These are phyloP conservation scores for Aspergillus glaucus DNA, from an alignment of 2,329 filamentous ascomycete species.

Conservation along the genomic window DNA sequence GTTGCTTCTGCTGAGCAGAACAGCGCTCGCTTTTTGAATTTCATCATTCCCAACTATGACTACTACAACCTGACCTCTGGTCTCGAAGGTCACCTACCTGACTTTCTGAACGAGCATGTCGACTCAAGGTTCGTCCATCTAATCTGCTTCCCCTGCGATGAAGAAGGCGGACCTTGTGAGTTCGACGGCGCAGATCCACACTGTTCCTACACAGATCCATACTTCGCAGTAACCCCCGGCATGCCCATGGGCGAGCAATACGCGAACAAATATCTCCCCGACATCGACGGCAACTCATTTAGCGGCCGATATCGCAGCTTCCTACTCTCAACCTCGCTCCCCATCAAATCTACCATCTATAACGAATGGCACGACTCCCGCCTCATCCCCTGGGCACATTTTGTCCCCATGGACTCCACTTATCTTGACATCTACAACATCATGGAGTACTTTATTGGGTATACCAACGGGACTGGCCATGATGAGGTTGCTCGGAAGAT, in stretches of 20 bases:
- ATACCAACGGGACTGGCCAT: background rate
- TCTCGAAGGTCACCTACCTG: constrained; percentile 24
- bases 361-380: constrained; percentile 94
- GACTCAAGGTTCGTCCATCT: constrained; percentile 42
- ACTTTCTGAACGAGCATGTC: constrained; percentile 35
- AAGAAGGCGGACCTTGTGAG: too few species aligned
- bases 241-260: constrained; percentile 33
- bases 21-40: constrained; percentile 18
- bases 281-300: constrained; percentile 96
- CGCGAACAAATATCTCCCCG: constrained; percentile 70
- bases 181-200: constrained; percentile 19
- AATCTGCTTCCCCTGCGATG: constrained; percentile 34
- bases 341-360: constrained; percentile 90
- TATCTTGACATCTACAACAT: background rate
- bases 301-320: constrained; percentile 92
- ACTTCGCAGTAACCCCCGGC: constrained; percentile 25
- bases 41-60: constrained; percentile 29
- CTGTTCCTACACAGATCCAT: constrained; percentile 44
- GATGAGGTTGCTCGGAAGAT: background rate
- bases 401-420: constrained; percentile 60
- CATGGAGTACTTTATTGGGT: background rate
- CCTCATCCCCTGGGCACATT: constrained; percentile 89
- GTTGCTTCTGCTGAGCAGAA: constrained; percentile 9
- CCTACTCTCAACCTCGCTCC: constrained; percentile 69
- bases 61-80: constrained; percentile 32